Percentiles rank a stretch among this genome's conserved stretches.
These are phyloP conservation scores for Astrothelium macrocarpum DNA, from an alignment of 495 filamentous ascomycete species.

Conservation along the genomic window DNA sequence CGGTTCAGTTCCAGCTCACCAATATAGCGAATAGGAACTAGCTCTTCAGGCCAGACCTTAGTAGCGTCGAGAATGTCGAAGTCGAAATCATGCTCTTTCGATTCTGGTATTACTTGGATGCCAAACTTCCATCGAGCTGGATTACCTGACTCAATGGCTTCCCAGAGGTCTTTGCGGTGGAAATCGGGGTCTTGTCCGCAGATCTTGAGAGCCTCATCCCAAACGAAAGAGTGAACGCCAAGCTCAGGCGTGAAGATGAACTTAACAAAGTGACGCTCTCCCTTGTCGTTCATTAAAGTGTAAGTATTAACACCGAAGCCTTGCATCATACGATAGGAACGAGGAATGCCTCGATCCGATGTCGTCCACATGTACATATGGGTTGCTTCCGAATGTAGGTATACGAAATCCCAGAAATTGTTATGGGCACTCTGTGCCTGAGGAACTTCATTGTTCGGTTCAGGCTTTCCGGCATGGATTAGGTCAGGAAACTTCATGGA, in stretches of 20 bases:
- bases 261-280: slow-evolving; percentile 70
- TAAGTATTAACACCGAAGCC: slow-evolving; percentile 86
- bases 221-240: slow-evolving; percentile 75
- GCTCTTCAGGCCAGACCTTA: slow-evolving; percentile 82
- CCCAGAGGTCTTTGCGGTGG: slow-evolving; percentile 71
- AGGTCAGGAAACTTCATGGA: slow-evolving; percentile 63
- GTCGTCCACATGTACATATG: slow-evolving; percentile 82
- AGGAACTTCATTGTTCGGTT: slow-evolving; percentile 66
- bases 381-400: slow-evolving; percentile 60
- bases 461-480: slow-evolving; percentile 69
- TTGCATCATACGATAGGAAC: slow-evolving; percentile 82
- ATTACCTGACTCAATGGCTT: slow-evolving; percentile 65
- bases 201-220: slow-evolving; percentile 82
- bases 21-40: slow-evolving; percentile 69
- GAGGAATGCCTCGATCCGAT: slow-evolving; percentile 70
- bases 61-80: slow-evolving; percentile 91
- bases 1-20: slow-evolving; percentile 75
- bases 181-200: slow-evolving; percentile 78
- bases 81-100: slow-evolving; percentile 67
- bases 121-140: slow-evolving; percentile 81
- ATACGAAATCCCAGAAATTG: slow-evolving; percentile 56
- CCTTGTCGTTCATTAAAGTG: slow-evolving; percentile 59
- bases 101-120: slow-evolving; percentile 65
- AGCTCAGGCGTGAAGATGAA: slow-evolving; percentile 70
- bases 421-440: slow-evolving; percentile 54